These are phyloP conservation scores for Pseudognaphalium luteoalbum DNA, from an alignment of 129 eudicot genomes.

Conservation along the genomic window DNA sequence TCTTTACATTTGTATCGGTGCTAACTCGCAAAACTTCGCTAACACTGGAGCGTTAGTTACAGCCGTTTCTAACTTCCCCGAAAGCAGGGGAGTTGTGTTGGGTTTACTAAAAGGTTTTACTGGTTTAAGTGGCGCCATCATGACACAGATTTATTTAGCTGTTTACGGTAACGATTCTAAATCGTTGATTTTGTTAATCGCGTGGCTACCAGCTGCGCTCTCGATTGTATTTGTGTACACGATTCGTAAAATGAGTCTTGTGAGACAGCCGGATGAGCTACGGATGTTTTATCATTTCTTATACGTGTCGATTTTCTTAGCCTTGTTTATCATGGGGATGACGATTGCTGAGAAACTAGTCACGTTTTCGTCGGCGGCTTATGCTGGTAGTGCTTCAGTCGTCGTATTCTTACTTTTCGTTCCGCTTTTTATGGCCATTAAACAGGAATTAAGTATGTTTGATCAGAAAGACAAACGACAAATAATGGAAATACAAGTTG, in stretches of 20 bases:
- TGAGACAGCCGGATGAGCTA: slow-evolving; percentile 52
- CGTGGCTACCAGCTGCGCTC: slow-evolving; percentile 69
- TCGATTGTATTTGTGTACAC: slow-evolving; percentile 55
- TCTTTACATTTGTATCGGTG: slow-evolving; percentile 57
- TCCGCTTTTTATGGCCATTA: slow-evolving; percentile 49
- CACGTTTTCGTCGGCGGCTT: slow-evolving; percentile 39
- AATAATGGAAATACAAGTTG: background rate
- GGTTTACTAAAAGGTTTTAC: slow-evolving; percentile 80
- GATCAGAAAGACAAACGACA: slow-evolving; percentile 8
- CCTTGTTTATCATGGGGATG: slow-evolving; percentile 71
- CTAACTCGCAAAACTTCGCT: slow-evolving; percentile 52
- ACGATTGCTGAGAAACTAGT: slow-evolving; percentile 55
- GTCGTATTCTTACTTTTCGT: slow-evolving; percentile 52
- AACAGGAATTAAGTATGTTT: slow-evolving; percentile 47
- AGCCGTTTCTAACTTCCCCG: slow-evolving; percentile 69
- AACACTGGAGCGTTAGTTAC: slow-evolving; percentile 52
- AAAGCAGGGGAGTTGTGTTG: slow-evolving; percentile 67
- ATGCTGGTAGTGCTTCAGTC: slow-evolving; percentile 44
- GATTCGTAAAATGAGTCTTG: slow-evolving; percentile 46
- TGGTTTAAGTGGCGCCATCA: slow-evolving; percentile 81
- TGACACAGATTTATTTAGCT: slow-evolving; percentile 63
- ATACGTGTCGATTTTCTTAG: slow-evolving; percentile 60
- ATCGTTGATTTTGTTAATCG: slow-evolving; percentile 64
- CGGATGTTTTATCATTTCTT: slow-evolving; percentile 59
- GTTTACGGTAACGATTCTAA: slow-evolving; percentile 56